Base-by-base conservation (phyloP, 2,329 filamentous ascomycete genomes). In the Graphilbum fragrans region DNA sequence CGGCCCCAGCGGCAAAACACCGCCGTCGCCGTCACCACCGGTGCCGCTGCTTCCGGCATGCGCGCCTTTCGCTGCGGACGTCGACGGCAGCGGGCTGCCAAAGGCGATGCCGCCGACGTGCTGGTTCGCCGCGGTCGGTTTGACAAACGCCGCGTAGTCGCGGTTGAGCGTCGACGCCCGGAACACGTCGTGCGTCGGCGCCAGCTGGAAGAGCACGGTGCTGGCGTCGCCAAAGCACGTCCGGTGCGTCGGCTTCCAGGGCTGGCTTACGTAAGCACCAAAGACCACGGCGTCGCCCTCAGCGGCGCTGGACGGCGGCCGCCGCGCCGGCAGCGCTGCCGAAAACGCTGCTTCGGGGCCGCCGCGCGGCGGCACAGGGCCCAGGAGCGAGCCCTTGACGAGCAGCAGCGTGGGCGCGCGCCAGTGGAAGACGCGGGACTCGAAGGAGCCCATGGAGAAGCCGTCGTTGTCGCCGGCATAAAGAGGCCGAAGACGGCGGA, bases 361-460 rank as follows among this genome's bases (percentile, higher is more conserved):
- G 0, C 74, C 70, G 14, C 67, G 62, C 12, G 60, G 57, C 2
- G 69, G 62, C 33, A 58, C 53, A 18, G 71, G 61, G 2, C 65
- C 57, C 7, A 86, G 64, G 6, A 79, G 69, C 4, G 69, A 74
- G 18, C 82, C 82, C 18, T 74, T 73, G 2, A 86, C 76, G 2
- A 87, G 67, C 11, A 87, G 64, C 17, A 87, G 72, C 0, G 82
- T 85, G 0, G 82, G 82, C 0, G 81, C 81, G 34, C 74, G 68
- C 82, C 82, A 87, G 55, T 86, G 82, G 60, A 86, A 82, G 3
- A 85, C 77, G 50, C 78, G 80, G 18, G 77, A 72, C 54, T 86
- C 79, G 47, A 86, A 86, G 42, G 77, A 80, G 19, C 82, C 80
- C 74, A 86, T 81, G 18, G 80, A 84, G 58, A 86, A 87, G 5